Conservation (phyloP, 2,329 filamentous ascomycete genomes). For the Emergomyces orientalis region DNA sequence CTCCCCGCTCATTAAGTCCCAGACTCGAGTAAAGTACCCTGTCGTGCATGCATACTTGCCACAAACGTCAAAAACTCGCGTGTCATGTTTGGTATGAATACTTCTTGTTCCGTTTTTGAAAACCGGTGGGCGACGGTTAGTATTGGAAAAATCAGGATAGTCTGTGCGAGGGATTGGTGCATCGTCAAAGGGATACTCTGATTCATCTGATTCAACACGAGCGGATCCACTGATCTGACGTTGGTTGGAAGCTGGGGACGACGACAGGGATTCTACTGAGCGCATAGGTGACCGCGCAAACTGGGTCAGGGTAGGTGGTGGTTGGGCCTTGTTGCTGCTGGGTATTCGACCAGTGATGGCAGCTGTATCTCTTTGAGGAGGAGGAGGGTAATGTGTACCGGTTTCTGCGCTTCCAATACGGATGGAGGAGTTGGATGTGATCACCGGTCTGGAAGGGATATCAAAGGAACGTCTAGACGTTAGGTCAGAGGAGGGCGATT, state of each 20-base stretch:
- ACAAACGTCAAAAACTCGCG: slow-evolving; percentile 75
- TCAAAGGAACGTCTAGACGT: slow-evolving; percentile 13
- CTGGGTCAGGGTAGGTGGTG: slow-evolving; percentile 15
- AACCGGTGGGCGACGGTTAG: slow-evolving; percentile 73
- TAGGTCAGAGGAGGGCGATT: not conserved
- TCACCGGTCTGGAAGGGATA: slow-evolving; percentile 6
- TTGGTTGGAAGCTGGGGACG: slow-evolving; percentile 7
- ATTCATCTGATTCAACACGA: slow-evolving; percentile 43
- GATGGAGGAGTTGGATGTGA: not conserved
- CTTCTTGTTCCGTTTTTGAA: slow-evolving; percentile 64
- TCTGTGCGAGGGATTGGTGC: slow-evolving; percentile 47
- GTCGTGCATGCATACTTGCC: slow-evolving; percentile 80
- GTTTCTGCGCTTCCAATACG: slow-evolving; percentile 12
- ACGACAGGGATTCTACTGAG: slow-evolving; percentile 20
- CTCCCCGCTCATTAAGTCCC: slow-evolving; percentile 76
- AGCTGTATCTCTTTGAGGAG: slow-evolving; percentile 24
- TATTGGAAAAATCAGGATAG: slow-evolving; percentile 74
- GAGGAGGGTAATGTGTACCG: slow-evolving; percentile 23
- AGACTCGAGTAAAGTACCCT: slow-evolving; percentile 77
- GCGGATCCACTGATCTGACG: slow-evolving; percentile 8
- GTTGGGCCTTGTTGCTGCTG: slow-evolving; percentile 10
- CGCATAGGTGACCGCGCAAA: slow-evolving; percentile 23
- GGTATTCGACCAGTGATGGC: slow-evolving; percentile 15
- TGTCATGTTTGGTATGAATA: slow-evolving; percentile 78
- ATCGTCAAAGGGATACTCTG: slow-evolving; percentile 39